These are phyloP conservation scores for Moricandia arvensis DNA, from an alignment of 345 rosid species.

Conservation along the genomic window DNA sequence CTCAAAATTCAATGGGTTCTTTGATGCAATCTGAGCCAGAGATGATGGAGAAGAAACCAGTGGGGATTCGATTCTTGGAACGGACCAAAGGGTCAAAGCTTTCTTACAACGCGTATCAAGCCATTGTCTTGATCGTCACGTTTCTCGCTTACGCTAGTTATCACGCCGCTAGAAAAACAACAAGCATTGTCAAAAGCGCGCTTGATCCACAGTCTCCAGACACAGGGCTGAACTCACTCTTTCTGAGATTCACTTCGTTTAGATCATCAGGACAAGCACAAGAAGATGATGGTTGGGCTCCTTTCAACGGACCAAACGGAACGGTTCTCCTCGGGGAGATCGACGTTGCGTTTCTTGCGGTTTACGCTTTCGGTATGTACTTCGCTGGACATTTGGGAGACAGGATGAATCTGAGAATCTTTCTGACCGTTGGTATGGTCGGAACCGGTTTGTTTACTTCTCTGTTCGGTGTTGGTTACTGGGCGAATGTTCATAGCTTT, in stretches of 20 bases:
- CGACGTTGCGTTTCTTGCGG: slow-evolving; percentile 70
- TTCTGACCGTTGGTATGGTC: slow-evolving; percentile 66
- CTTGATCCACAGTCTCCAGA: slow-evolving; percentile 70
- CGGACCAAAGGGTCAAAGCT: slow-evolving; percentile 45
- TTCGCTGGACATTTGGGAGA: slow-evolving; percentile 82
- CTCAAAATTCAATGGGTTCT: slow-evolving; percentile 30
- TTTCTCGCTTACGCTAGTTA: slow-evolving; percentile 77
- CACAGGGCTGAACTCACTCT: slow-evolving; percentile 26
- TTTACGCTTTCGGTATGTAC: slow-evolving; percentile 75
- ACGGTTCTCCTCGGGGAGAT: slow-evolving; percentile 66
- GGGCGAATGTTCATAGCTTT: slow-evolving; percentile 65
- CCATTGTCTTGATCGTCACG: slow-evolving; percentile 77
- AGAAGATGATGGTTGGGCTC: slow-evolving; percentile 71
- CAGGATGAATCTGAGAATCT: slow-evolving; percentile 62
- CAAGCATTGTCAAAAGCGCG: slow-evolving; percentile 86
- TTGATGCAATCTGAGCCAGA: slow-evolving; percentile 30
- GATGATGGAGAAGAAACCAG: slow-evolving; percentile 47
- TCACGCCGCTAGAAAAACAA: slow-evolving; percentile 85
- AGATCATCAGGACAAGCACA: slow-evolving; percentile 24
- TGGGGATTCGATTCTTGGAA: slow-evolving; percentile 63
- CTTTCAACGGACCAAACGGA: slow-evolving; percentile 61
- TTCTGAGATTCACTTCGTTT: slow-evolving; percentile 26
- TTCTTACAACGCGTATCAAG: slow-evolving; percentile 67
- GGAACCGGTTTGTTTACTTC: slow-evolving; percentile 74
- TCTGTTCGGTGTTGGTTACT: slow-evolving; percentile 67